A percentile compares a stretch with the other conserved stretches of the same genome.
phyloP scores from a whole-genome alignment of 176 grass and related monocot species.

The Triticum dicoccoides region DNA sequence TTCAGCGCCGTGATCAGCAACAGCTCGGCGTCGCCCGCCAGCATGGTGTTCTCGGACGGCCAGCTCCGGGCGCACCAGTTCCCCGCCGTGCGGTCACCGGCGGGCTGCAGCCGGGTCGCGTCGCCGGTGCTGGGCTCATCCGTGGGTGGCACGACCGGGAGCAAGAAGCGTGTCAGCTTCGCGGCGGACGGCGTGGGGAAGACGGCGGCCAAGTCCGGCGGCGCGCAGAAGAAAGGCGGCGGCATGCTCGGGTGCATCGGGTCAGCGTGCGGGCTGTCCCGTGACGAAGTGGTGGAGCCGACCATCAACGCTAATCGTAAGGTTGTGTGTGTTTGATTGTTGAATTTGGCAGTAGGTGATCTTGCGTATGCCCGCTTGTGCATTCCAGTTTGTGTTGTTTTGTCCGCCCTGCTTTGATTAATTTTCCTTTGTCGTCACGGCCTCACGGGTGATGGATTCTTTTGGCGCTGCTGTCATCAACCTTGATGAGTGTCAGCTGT shows the following conservation, averaged over 20 bases:
- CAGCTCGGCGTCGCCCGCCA: slow-evolving; percentile 41
- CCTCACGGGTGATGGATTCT: neutral
- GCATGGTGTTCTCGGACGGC: slow-evolving; percentile 55
- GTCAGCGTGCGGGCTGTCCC: slow-evolving; percentile 21
- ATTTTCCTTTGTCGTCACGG: neutral
- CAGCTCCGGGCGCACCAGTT: slow-evolving; percentile 49
- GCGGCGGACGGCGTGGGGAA: neutral
- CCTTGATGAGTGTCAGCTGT: too few species aligned
- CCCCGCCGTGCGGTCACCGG: slow-evolving; percentile 22
- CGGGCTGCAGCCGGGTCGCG: neutral
- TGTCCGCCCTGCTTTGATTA: neutral
- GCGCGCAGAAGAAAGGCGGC: slow-evolving; percentile 26
- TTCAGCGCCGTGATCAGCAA: slow-evolving; percentile 32
- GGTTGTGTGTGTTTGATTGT: slow-evolving; percentile 12
- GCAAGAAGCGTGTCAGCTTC: slow-evolving; percentile 48
- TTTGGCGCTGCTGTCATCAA: neutral
- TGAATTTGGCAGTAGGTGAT: neutral
- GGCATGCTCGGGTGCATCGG: slow-evolving; percentile 49
- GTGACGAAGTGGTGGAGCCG: slow-evolving; percentile 28
- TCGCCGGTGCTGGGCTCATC: slow-evolving; percentile 17
- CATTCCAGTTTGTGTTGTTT: neutral
- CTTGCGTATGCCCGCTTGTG: neutral
- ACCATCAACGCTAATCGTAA: slow-evolving; percentile 22
- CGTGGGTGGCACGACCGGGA: neutral
- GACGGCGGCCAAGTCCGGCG: neutral